phyloP scores from a whole-genome alignment of 2,329 filamentous ascomycete genomes.

The Beauveria sp. region DNA sequence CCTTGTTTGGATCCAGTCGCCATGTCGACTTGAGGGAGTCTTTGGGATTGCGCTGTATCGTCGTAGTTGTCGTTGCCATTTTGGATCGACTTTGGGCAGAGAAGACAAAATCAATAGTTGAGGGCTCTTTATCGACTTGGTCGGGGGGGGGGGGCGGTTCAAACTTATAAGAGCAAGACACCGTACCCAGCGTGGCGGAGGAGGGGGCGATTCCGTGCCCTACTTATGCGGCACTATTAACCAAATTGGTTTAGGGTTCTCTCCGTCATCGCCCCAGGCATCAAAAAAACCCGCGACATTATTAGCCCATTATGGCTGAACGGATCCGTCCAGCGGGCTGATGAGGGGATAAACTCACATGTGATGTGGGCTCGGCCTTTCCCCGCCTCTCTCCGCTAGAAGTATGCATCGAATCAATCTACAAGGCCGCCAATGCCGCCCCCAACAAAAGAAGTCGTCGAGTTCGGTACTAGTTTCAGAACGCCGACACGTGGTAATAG shows the following conservation, averaged over 20 bases:
- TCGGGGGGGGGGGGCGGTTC: no score
- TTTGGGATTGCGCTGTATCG: conserved; percentile 13
- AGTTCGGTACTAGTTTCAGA: neutral
- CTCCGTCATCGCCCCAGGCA: neutral
- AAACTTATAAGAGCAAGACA: neutral
- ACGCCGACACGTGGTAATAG: neutral
- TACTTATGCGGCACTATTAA: neutral
- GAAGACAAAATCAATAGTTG: no score
- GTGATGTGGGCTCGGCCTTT: neutral
- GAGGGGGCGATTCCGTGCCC: neutral
- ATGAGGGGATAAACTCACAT: neutral
- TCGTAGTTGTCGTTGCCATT: neutral
- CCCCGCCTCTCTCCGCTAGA: no score
- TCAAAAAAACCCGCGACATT: neutral
- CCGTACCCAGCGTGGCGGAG: neutral
- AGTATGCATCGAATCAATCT: no score
- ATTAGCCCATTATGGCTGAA: neutral
- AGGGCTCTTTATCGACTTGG: neutral
- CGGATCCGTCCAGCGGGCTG: neutral
- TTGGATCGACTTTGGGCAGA: neutral
- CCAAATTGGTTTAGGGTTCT: neutral
- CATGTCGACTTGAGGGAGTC: conserved; percentile 20
- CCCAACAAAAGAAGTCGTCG: neutral
- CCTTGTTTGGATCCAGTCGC: conserved; percentile 12
- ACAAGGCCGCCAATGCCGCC: no score